Conservation (phyloP, 257 asterid species). For the Nicotiana tomentosiformis region DNA sequence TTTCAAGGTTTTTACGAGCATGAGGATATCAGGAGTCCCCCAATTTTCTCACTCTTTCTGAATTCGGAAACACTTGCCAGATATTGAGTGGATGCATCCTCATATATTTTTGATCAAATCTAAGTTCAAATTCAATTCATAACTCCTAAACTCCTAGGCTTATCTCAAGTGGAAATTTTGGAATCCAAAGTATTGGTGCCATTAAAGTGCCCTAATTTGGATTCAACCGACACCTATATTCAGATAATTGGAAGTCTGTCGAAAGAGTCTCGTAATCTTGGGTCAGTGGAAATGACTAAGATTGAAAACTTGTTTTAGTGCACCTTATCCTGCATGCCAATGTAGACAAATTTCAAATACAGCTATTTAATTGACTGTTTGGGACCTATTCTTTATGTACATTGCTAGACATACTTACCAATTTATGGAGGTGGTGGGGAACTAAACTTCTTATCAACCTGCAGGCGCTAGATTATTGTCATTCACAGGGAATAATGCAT, state of each 20-base stretch:
- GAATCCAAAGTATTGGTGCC: neutral
- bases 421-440: neutral
- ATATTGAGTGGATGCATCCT: neutral
- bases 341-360: neutral
- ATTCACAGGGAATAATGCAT: conserved; percentile 50
- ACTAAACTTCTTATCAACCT: conserved; percentile 1
- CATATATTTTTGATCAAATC: neutral
- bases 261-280: too few relatives aligned
- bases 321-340: neutral
- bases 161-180: neutral
- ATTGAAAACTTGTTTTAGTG: neutral
- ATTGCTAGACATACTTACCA: neutral
- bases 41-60: neutral
- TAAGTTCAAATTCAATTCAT: neutral
- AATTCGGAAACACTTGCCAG: neutral
- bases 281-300: neutral
- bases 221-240: neutral
- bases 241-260: neutral
- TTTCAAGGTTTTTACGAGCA: neutral
- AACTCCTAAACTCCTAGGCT: neutral
- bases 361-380: neutral
- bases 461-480: conserved; percentile 47
- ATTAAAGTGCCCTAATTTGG: neutral
- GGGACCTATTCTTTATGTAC: neutral
- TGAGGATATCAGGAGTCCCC: neutral